Evolutionary conservation across 2,329 filamentous ascomycete genomes (phyloP), one percentile per base, ranked within the genome.

Genomic region (Didymosphaeria variabile): DNA sequence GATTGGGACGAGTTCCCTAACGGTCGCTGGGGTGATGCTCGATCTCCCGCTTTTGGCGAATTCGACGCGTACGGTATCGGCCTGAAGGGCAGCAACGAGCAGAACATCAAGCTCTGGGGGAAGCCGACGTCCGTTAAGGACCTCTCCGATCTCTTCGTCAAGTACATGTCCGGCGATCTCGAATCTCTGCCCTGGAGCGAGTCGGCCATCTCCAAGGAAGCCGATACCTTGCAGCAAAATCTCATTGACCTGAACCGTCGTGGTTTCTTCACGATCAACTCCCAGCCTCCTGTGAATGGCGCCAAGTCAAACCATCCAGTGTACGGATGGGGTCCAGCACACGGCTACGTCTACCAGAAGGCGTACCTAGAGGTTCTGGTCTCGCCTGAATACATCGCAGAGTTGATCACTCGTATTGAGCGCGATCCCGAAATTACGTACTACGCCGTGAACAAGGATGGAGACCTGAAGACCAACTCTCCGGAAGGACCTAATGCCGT

Each of bases 1-100:
- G 94, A 97, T 70, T 99, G 95, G 95, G 95, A 99, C 72, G 95
- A 99, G 79, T 99, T 97, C 72, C 95, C 95, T 58, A 99, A 99
- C 83, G 95, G 95, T 50, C 91, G 95, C 79, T 99, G 95, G 95
- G 96, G 95, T 80, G 95, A 99, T 79, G 94, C 94, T 55, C 88
- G 95, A 66, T 98, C 94, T 60, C 95, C 95, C 63, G 95, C 95
- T 54, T 99, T 97, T 74, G 95, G 95, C 72, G 93, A 97, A 79
- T 84, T 98, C 55, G 94, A 98, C 79, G 90, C 93, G 9, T 98
- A 99, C 74, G 94, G 94, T 46, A 93, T 98, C 71, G 93, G 94
- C 47, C 81, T 99, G 70, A 96, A 94, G 68, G 95, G 95, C 32
- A 96, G 92, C 55, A 99, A 97, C 76, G 94, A 97, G 80, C 91